A percentile compares a stretch with the other conserved stretches of the same genome.
Conservation (phyloP, 2,329 filamentous ascomycete genomes). For the Sordariomycetes sp. region DNA sequence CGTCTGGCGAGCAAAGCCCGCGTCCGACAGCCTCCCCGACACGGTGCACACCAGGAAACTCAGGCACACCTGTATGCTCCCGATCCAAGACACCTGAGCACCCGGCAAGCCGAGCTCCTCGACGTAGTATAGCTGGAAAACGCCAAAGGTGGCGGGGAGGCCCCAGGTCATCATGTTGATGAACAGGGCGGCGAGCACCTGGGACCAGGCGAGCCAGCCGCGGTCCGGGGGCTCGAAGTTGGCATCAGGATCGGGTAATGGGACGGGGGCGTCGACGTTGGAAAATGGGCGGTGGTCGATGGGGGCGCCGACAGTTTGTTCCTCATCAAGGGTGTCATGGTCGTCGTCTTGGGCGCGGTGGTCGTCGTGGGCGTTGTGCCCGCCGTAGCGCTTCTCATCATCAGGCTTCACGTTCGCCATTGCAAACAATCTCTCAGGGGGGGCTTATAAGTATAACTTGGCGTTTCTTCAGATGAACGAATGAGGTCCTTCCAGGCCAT, state of each 20-base stretch:
- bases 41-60: slow-evolving; percentile 37
- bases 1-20: slow-evolving; percentile 34
- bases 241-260: slow-evolving; percentile 9
- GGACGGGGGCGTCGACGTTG: slow-evolving; percentile 13
- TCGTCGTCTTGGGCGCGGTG: too few relatives aligned
- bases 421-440: too few relatives aligned
- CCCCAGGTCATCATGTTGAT: slow-evolving; percentile 43
- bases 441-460: too few relatives aligned
- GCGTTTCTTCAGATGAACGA: too few relatives aligned
- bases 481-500: too few relatives aligned
- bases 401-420: too few relatives aligned
- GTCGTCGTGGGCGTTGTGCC: too few relatives aligned
- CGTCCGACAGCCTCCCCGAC: slow-evolving; percentile 39
- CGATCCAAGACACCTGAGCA: slow-evolving; percentile 33
- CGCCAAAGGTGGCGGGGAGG: slow-evolving; percentile 37
- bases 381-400: too few relatives aligned
- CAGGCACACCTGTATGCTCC: slow-evolving; percentile 40
- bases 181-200: slow-evolving; percentile 36
- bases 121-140: slow-evolving; percentile 44
- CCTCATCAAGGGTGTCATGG: slow-evolving; percentile 1
- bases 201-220: slow-evolving; percentile 37
- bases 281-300: slow-evolving; percentile 11
- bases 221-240: slow-evolving; percentile 28
- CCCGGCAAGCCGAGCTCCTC: slow-evolving; percentile 21
- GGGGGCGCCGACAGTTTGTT: neutral